A percentile compares a stretch with the other conserved stretches of the same genome.
These are phyloP conservation scores for Licmophora abbreviata DNA, from an alignment of 108 stramenopile genomes.

Conservation along the genomic window DNA sequence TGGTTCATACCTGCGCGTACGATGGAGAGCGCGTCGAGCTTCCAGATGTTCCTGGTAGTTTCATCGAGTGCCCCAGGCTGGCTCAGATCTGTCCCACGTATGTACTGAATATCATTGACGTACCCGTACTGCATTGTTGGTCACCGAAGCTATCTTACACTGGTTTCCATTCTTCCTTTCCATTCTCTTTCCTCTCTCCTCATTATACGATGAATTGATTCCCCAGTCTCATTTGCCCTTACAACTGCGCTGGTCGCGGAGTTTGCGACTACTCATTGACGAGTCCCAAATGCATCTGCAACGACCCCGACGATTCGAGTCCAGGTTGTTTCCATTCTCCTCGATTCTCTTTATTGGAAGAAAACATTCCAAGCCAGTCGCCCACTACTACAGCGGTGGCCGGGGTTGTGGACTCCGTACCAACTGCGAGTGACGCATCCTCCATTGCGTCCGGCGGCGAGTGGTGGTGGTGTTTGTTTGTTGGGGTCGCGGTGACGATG, in stretches of 20 bases:
- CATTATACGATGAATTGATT: constrained; percentile 55
- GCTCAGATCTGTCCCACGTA: constrained; percentile 52
- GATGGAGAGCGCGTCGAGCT: too few relatives aligned
- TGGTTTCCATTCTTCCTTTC: constrained; percentile 10
- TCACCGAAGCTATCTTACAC: constrained; percentile 27
- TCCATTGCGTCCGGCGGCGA: too few relatives aligned
- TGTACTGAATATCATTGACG: not conserved
- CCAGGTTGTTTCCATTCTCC: constrained; percentile 12
- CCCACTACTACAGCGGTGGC: too few relatives aligned
- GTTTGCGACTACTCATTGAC: constrained; percentile 49
- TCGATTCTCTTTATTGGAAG: too few relatives aligned
- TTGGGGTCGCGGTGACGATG: too few relatives aligned
- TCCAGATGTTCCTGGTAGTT: too few relatives aligned
- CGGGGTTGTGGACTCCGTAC: too few relatives aligned
- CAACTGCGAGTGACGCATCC: too few relatives aligned
- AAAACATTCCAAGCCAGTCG: too few relatives aligned
- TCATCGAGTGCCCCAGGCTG: constrained; percentile 47
- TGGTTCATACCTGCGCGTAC: too few relatives aligned
- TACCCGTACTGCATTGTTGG: not conserved
- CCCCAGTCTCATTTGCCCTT: constrained; percentile 82
- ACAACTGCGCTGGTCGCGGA: constrained; percentile 78
- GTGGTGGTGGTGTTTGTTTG: too few relatives aligned
- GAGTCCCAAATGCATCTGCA: constrained; percentile 36
- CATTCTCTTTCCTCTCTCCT: constrained; percentile 31
- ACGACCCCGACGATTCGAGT: constrained; percentile 25